Percentiles rank a stretch among this genome's conserved stretches.
Conservation (phyloP, 2,329 filamentous ascomycete genomes). For the Huntiella moniliformis region DNA sequence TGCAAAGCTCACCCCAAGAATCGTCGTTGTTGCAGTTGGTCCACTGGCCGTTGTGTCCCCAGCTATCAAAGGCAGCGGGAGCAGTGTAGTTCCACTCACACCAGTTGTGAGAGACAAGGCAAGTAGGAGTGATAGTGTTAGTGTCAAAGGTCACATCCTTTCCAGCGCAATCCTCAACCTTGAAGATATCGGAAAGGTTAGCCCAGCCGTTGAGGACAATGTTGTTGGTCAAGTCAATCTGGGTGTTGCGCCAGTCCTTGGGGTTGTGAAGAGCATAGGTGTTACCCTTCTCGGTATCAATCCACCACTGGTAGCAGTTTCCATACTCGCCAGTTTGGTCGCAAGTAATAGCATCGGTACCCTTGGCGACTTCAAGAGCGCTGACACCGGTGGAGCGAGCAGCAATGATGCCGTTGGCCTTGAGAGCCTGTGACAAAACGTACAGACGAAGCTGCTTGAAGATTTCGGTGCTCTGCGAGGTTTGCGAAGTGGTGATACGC, state of each 20-base stretch:
- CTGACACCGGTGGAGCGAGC: constrained; percentile 14
- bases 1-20: constrained; percentile 13
- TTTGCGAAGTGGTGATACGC: constrained; percentile 15
- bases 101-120: constrained; percentile 14
- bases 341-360: constrained; percentile 11
- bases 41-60: constrained; percentile 11
- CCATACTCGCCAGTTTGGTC: constrained; percentile 10
- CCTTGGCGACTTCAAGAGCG: constrained; percentile 13
- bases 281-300: constrained; percentile 13
- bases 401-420: constrained; percentile 14
- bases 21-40: constrained; percentile 15
- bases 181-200: constrained; percentile 14
- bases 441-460: constrained; percentile 15
- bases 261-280: constrained; percentile 16
- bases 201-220: constrained; percentile 16
- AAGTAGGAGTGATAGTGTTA: constrained; percentile 13
- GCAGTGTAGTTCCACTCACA: constrained; percentile 15
- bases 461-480: constrained; percentile 14
- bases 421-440: constrained; percentile 14
- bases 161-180: constrained; percentile 15
- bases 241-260: constrained; percentile 13
- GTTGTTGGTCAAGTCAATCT: constrained; percentile 13
- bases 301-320: constrained; percentile 13
- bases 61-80: background rate
- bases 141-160: constrained; percentile 14